Conservation (phyloP, 495 filamentous ascomycete species). For the Aspergillus sclerotiicarbonarius region DNA sequence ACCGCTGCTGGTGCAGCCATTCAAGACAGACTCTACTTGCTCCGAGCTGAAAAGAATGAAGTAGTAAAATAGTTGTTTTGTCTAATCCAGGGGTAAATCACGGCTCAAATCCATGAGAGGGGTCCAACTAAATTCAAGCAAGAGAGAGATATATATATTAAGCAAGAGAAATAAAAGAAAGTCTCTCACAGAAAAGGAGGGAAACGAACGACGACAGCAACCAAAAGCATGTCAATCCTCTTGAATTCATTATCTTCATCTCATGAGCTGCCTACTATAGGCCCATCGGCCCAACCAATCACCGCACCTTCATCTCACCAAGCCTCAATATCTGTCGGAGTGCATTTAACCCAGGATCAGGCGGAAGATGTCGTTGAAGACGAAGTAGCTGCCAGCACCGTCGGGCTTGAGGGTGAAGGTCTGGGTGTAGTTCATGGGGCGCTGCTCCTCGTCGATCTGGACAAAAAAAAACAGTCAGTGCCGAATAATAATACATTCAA, state of each 20-base stretch:
- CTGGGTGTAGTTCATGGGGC: constrained; percentile 84
- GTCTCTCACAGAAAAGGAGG: not conserved
- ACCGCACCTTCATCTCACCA: not conserved
- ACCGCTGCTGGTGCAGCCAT: constrained; percentile 4
- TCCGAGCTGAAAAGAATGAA: not conserved
- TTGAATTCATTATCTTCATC: constrained; percentile 22
- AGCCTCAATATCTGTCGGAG: not conserved
- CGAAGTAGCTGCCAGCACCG: constrained; percentile 66
- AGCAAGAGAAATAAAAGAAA: not conserved
- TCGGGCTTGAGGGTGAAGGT: constrained; percentile 77
- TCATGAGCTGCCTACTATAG: not conserved
- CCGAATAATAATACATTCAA: not conserved
- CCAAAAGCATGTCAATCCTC: not conserved
- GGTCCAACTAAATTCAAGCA: not conserved
- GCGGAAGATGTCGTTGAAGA: constrained; percentile 91
- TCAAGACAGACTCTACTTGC: not conserved
- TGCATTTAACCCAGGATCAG: constrained; percentile 57
- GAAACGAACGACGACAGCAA: not conserved
- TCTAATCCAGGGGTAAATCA: no score
- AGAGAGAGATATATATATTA: not conserved
- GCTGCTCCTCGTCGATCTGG: constrained; percentile 77
- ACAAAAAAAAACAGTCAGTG: not conserved
- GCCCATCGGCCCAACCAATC: not conserved
- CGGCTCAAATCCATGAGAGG: no score
- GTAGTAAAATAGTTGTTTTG: not conserved